phyloP scores from a whole-genome alignment of 805 yeast species.

The Myxozyma mucilagina region DNA sequence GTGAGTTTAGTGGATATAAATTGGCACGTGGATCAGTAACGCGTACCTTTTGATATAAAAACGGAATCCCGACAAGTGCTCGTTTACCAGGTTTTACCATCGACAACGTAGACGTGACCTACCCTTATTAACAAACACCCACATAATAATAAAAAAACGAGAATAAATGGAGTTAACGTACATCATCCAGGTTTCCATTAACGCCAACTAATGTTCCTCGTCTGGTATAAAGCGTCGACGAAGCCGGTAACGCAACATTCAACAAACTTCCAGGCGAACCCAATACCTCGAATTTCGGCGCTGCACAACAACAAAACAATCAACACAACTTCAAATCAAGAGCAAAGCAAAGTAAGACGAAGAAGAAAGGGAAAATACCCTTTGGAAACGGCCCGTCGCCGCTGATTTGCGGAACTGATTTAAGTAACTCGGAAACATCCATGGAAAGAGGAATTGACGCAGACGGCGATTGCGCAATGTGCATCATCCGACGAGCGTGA shows the following conservation, averaged over 20 bases:
- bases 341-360: background rate
- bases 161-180: constrained; percentile 10
- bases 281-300: constrained; percentile 46
- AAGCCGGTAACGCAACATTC: constrained; percentile 47
- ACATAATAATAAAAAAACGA: background rate
- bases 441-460: constrained; percentile 34
- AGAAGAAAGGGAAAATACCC: constrained; percentile 8
- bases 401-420: constrained; percentile 31
- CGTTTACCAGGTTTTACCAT: constrained; percentile 33
- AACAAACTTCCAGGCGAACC: constrained; percentile 48
- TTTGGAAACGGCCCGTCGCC: constrained; percentile 36
- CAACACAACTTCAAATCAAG: background rate
- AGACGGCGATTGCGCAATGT: constrained; percentile 49
- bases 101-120: constrained; percentile 37
- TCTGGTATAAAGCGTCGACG: constrained; percentile 44
- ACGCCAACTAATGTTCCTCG: constrained; percentile 49
- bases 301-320: constrained; percentile 9
- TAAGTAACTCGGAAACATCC: constrained; percentile 33
- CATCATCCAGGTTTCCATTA: constrained; percentile 44
- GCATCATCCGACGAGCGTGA: constrained; percentile 15
- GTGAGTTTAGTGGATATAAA: background rate
- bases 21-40: too few species aligned
- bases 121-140: constrained; percentile 4
- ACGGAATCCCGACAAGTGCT: constrained; percentile 37
- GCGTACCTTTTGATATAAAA: constrained; percentile 40